These are phyloP conservation scores for Calonectria multiphialidica DNA, from an alignment of 2,329 filamentous ascomycete species.

Conservation along the genomic window DNA sequence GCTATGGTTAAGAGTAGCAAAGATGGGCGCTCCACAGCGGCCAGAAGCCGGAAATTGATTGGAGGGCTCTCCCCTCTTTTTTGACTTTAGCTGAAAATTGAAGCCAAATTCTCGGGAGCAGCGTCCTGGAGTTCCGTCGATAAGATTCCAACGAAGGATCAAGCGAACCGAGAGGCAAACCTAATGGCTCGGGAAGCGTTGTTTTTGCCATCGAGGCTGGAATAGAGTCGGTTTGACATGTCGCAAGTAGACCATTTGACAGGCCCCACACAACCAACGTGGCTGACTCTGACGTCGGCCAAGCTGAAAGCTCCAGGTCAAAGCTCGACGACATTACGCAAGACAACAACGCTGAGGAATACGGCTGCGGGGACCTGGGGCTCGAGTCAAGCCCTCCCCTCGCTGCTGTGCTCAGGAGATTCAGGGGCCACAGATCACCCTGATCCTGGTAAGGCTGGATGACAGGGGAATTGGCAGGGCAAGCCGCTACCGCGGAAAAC, in stretches of 20 bases:
- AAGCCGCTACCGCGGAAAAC: not conserved
- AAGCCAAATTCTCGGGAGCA: not conserved
- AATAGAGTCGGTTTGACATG: not conserved
- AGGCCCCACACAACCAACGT: not conserved
- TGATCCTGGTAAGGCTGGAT: not conserved
- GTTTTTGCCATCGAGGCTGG: not conserved
- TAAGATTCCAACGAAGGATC: not conserved
- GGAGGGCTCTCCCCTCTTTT: not conserved
- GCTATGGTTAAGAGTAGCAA: not conserved
- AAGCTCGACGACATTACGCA: not conserved
- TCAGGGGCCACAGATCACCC: not conserved
- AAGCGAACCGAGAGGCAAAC: not conserved
- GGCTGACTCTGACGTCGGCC: not conserved
- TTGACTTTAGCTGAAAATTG: not conserved
- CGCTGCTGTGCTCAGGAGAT: not conserved
- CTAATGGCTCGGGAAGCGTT: not conserved
- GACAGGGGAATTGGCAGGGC: not conserved
- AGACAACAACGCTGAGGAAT: not conserved
- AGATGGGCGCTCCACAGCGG: not conserved
- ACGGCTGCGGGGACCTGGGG: not conserved
- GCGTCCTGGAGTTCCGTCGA: not conserved
- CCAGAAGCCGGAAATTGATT: not conserved
- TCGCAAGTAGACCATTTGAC: not conserved
- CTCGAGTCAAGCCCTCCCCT: not conserved
- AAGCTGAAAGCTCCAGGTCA: not conserved